phyloP scores from a whole-genome alignment of 2,329 filamentous ascomycete genomes.

The Thielaviopsis ethacetica region DNA sequence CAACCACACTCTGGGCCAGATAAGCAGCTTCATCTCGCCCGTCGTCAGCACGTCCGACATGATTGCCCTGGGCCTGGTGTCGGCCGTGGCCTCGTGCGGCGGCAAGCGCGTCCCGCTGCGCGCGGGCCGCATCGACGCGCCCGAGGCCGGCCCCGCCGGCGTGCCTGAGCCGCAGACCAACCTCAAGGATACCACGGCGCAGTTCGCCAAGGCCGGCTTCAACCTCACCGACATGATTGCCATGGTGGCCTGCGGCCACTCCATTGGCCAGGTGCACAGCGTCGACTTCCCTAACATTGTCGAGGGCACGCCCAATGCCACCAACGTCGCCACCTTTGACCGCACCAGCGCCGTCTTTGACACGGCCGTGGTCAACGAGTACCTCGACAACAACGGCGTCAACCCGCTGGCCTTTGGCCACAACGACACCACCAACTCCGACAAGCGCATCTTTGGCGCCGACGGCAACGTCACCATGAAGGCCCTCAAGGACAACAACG shows the following conservation, averaged over 20 bases:
- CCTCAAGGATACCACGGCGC: conserved; percentile 15
- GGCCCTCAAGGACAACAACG: conserved; percentile 20
- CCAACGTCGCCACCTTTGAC: conserved; percentile 22
- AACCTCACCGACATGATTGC: conserved; percentile 21
- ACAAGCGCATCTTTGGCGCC: conserved; percentile 26
- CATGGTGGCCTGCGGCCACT: conserved; percentile 22
- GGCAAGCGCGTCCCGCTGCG: conserved; percentile 17
- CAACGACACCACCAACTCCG: conserved; percentile 24
- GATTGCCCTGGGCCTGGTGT: conserved; percentile 18
- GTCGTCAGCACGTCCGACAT: conserved; percentile 18
- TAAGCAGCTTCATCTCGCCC: conserved; percentile 15
- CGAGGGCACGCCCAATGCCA: conserved; percentile 22
- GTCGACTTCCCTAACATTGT: conserved; percentile 17
- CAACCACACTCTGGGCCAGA: conserved; percentile 17
- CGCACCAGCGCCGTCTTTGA: conserved; percentile 25
- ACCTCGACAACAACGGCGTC: conserved; percentile 23
- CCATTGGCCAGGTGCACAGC: conserved; percentile 27
- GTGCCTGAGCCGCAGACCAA: conserved; percentile 20
- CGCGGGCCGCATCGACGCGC: conserved; percentile 19
- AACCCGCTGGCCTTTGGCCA: conserved; percentile 26
- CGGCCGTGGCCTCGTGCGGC: conserved; percentile 13
- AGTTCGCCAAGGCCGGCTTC: conserved; percentile 20
- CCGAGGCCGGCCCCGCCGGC: conserved; percentile 17
- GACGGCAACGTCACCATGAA: conserved; percentile 28
- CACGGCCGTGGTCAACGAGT: conserved; percentile 27